phyloP scores from a whole-genome alignment of 2,329 filamentous ascomycete genomes.

The Cercospora nicotianae region DNA sequence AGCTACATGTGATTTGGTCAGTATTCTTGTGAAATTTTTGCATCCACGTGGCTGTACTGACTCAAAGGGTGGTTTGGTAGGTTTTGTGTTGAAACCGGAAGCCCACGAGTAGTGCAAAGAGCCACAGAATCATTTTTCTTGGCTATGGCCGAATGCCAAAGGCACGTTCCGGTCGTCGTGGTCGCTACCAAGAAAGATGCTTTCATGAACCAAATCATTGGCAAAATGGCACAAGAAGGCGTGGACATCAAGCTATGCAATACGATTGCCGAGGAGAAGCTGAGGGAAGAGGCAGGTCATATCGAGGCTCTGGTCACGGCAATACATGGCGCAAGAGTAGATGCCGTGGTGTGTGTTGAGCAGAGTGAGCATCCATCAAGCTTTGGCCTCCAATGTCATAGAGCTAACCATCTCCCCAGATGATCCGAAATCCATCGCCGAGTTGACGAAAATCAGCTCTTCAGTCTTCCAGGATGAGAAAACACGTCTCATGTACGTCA shows the following conservation, averaged over 20 bases:
- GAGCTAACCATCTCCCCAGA: slow-evolving; percentile 24
- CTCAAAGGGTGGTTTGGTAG: not conserved
- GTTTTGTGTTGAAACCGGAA: slow-evolving; percentile 41
- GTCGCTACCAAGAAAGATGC: slow-evolving; percentile 41
- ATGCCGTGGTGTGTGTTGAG: slow-evolving; percentile 31
- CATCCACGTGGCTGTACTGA: not conserved
- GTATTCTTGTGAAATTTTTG: not conserved
- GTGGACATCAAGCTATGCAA: slow-evolving; percentile 27
- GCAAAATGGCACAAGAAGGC: slow-evolving; percentile 22
- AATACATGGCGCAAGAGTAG: slow-evolving; percentile 30
- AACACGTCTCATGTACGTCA: slow-evolving; percentile 39
- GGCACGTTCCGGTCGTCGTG: slow-evolving; percentile 39
- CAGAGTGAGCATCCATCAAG: slow-evolving; percentile 26
- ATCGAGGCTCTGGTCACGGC: slow-evolving; percentile 30
- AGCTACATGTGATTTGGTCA: slow-evolving; percentile 38
- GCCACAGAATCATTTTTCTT: slow-evolving; percentile 39
- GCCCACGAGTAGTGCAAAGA: slow-evolving; percentile 38
- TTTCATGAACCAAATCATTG: slow-evolving; percentile 32
- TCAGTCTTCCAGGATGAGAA: slow-evolving; percentile 38
- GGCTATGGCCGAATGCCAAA: slow-evolving; percentile 36
- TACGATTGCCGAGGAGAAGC: slow-evolving; percentile 30
- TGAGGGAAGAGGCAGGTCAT: slow-evolving; percentile 28
- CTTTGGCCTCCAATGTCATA: not conserved
- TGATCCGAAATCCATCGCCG: slow-evolving; percentile 35
- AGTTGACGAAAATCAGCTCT: slow-evolving; percentile 36